Percentiles rank a stretch among this genome's conserved stretches.
Evolutionary conservation across 2,329 filamentous ascomycete genomes (phyloP).

Genomic region (Colletotrichum noveboracense): DNA sequence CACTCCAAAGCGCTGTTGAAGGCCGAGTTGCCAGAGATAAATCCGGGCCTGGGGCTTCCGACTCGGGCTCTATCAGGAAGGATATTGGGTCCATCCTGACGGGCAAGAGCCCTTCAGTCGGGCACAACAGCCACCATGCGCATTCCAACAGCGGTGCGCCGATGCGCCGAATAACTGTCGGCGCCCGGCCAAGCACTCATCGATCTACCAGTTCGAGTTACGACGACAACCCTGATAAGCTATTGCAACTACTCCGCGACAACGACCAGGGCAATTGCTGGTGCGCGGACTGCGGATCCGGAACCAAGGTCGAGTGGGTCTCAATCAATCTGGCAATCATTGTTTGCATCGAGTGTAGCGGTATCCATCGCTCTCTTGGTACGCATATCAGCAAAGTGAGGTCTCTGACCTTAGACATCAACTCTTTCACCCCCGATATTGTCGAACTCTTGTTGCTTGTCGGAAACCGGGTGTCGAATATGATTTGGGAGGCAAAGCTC

Average conservation of each 20-base stretch:
- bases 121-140: conserved; percentile 56
- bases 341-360: conserved; percentile 96
- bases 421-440: conserved; percentile 95
- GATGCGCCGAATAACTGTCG: conserved; percentile 87
- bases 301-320: conserved; percentile 96
- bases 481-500: conserved; percentile 91
- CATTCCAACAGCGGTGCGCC: conserved; percentile 61
- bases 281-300: conserved; percentile 94
- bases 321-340: conserved; percentile 97
- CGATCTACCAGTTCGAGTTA: conserved; percentile 73
- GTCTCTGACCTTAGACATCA: conserved; percentile 92
- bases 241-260: conserved; percentile 86
- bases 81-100: conserved; percentile 94
- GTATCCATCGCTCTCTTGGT: conserved; percentile 93
- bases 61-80: conserved; percentile 68
- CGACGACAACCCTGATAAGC: conserved; percentile 83
- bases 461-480: conserved; percentile 94
- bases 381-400: conserved; percentile 98
- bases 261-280: conserved; percentile 91
- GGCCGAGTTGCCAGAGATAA: conserved; percentile 68
- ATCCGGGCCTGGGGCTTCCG: conserved; percentile 45
- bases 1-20: conserved; percentile 93
- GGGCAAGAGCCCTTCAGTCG: conserved; percentile 82
- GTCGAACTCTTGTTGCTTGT: conserved; percentile 91
- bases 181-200: conserved; percentile 77